Base-by-base conservation (phyloP, 164 flowering plant genomes). In the Sextonia rubra region DNA sequence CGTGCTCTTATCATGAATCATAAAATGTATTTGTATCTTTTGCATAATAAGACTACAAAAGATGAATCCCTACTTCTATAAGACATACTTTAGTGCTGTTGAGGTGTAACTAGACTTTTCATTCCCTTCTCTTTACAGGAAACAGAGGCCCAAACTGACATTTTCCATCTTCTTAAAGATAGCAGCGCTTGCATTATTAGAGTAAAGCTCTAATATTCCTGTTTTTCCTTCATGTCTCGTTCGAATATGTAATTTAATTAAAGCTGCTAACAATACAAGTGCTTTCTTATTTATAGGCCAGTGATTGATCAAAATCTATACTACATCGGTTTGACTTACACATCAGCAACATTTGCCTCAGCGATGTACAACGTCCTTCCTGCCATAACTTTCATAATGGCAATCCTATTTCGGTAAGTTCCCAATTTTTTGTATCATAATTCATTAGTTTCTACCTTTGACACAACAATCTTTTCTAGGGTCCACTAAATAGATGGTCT, bases 301-400 rank as follows among this genome's bases (percentile, higher is more conserved):
- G 95, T 92, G 79, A 69, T 94, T 14, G 95, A 91, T 82, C 98
- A 92, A 71, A 91, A 94, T 77, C 74, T 94, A 29, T 94, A 91
- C 81, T 85, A 84, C 66, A 56, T 85, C 56, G 96, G 97, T 24
- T 76, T 94, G 91, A 81, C 83, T 74, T 76, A 77, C 69, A 92
- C 98, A 2, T 84, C 97, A 9, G 93, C 99, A 67, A 90, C 96
- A 11, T 86, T 88, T 76, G 80, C 94, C 1, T 85, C 97, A 0
- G 93, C 97, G n/a, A 79, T 79, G 11, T 76, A 78, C 71, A 95
- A 95, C 73, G 74, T 89, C 47, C 83, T 91, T 3, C 99, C 99
- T 0, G 98, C 93, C 60, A 68, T 91, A 18, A 93, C 99, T 70
- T 95, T 95, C 81, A 76, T 89, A 2, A 78, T 93, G 91, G 98